These are phyloP conservation scores for Cucumis hystrix DNA, from an alignment of 306 rosid genomes.

Conservation along the genomic window DNA sequence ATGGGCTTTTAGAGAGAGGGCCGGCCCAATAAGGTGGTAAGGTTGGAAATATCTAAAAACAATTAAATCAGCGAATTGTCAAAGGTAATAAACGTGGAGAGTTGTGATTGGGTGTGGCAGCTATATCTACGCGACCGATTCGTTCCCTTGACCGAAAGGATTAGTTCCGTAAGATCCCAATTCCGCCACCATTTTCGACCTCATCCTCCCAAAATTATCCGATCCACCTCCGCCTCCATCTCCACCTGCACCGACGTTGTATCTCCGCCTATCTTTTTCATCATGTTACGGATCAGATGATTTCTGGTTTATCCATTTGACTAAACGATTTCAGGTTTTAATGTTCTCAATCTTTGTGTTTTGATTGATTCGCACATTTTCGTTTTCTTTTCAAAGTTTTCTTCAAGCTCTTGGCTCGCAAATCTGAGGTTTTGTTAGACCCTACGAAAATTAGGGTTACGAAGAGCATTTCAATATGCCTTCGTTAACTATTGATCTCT, in stretches of 20 bases:
- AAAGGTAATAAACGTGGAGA: not conserved
- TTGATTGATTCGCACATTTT: not conserved
- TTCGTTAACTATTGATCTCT: slow-evolving; percentile 30
- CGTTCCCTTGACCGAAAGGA: not conserved
- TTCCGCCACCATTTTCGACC: not conserved
- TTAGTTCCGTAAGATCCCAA: not conserved
- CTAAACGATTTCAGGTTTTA: not conserved
- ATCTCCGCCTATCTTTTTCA: not conserved
- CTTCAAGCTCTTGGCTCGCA: not conserved
- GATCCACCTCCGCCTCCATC: not conserved
- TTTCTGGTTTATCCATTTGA: not conserved
- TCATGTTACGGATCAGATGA: not conserved
- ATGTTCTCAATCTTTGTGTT: not conserved
- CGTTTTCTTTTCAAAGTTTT: not conserved
- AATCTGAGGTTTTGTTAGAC: slow-evolving; percentile 5
- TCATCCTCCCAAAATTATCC: slow-evolving; percentile 4
- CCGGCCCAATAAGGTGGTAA: not conserved
- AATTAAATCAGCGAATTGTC: not conserved
- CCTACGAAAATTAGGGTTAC: slow-evolving; percentile 36
- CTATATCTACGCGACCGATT: not conserved
- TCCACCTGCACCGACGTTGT: not conserved
- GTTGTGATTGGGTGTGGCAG: not conserved
- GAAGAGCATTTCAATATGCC: slow-evolving; percentile 78
- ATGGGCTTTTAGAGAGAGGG: not conserved
- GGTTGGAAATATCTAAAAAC: not conserved